These are phyloP conservation scores for Plantago coronopus DNA, from an alignment of 305 asterid species.

Conservation along the genomic window DNA sequence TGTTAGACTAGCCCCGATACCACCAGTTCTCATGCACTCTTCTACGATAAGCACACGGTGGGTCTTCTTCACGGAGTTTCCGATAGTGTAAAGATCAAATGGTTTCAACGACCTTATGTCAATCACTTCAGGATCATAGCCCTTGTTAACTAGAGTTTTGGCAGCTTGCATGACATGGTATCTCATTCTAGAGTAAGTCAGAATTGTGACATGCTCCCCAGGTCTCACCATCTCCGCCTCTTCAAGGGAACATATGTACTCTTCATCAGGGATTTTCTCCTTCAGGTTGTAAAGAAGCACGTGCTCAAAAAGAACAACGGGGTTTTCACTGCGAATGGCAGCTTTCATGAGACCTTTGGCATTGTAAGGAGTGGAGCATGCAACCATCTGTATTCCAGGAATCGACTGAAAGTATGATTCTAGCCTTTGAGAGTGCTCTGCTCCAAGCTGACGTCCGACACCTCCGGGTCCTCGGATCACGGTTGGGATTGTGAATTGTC, in stretches of 20 bases:
- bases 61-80: conserved; percentile 81
- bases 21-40: conserved; percentile 93
- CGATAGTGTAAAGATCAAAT: conserved; percentile 67
- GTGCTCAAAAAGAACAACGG: conserved; percentile 76
- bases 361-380: conserved; percentile 76
- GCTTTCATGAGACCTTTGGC: conserved; percentile 88
- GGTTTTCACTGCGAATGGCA: conserved; percentile 79
- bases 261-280: conserved; percentile 76
- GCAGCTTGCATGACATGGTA: conserved; percentile 96
- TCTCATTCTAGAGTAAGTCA: conserved; percentile 80
- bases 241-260: conserved; percentile 57
- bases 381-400: conserved; percentile 83
- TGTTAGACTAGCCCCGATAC: conserved; percentile 85
- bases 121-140: conserved; percentile 79
- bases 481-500: conserved; percentile 74
- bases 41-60: conserved; percentile 72
- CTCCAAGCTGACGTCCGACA: conserved; percentile 84
- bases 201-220: conserved; percentile 62
- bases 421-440: conserved; percentile 78
- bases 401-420: conserved; percentile 82
- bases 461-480: conserved; percentile 91
- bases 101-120: conserved; percentile 87
- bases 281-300: conserved; percentile 81
- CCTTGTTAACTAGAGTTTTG: conserved; percentile 68
- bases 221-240: conserved; percentile 90